Evolutionary conservation across 2,329 filamentous ascomycete species (phyloP), one percentile per base, ranked within the genome.

Genomic region (Dactylellina drechsleri): DNA sequence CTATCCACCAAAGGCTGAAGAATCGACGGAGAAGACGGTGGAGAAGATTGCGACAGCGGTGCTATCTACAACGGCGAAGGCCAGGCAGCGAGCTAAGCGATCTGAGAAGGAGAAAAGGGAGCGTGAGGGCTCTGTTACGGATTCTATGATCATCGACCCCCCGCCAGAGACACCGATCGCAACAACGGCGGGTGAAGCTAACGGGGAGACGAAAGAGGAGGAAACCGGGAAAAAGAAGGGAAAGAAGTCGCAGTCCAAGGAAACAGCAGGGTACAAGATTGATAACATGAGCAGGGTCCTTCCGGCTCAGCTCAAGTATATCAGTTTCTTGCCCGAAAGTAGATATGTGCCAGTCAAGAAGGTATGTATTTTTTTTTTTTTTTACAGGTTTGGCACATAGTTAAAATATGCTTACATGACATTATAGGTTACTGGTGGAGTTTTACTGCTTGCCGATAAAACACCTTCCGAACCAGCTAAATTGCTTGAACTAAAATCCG

Each of bases 241-340:
- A 60, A 97, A 94, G 87, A 97, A 96, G 87, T 96, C 95, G 86
- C 85, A 85, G 0, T 93, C 97, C 83, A 96, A 95, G 85, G 95
- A 99, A 84, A 98, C 97, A 87, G 87, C 96, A 72, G 95, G 95
- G 78, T 97, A 95, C 81, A 93, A 97, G 77, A 87, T 99, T 76
- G 92, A 95, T 81, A 99, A 99, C 85, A 96, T 99, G 92, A 96
- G 91, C 65, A 88, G 95, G 79, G 93, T 99, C 41, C 87, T 99
- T 56, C 95, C 93, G 0, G 88, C 89, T 54, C 95, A 99, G 84
- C 87, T 98, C 80, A 97, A 96, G 85, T 97, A 94, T 82, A 92
- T 99, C 80, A 96, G 89, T 82, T 97, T 99, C 86, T 59, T 76
- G 20, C 89, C 92, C 57, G 88, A 92, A 77, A 91, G 92, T 53